These are phyloP conservation scores for Epichloe uncinata DNA, from an alignment of 2,329 filamentous ascomycete genomes.

Conservation along the genomic window DNA sequence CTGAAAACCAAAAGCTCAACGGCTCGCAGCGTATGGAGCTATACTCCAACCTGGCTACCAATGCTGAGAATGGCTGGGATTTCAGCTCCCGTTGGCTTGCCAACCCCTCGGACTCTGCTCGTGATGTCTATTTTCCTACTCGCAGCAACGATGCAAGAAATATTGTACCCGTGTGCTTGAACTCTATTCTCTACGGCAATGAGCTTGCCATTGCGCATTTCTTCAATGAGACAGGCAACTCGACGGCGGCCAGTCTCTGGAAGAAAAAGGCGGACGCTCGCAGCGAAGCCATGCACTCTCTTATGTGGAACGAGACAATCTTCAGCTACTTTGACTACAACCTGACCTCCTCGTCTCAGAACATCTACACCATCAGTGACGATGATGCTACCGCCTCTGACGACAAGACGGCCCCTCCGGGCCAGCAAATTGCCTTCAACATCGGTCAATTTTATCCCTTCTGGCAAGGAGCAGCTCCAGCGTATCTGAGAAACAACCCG, in stretches of 20 bases:
- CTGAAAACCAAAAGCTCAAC: conserved; percentile 34
- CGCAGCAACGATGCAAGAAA: conserved; percentile 47
- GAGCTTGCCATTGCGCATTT: conserved; percentile 46
- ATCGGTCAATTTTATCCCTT: conserved; percentile 53
- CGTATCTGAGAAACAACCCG: conserved; percentile 42
- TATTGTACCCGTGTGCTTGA: conserved; percentile 51
- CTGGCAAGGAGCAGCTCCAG: conserved; percentile 52
- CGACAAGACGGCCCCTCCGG: conserved; percentile 32
- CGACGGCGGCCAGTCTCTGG: conserved; percentile 35
- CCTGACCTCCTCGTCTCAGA: conserved; percentile 41
- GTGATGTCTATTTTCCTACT: conserved; percentile 51
- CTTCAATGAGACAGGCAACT: conserved; percentile 36
- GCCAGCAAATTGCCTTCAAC: conserved; percentile 43
- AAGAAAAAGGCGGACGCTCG: conserved; percentile 34
- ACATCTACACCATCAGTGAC: conserved; percentile 39
- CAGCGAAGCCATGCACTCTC: conserved; percentile 46
- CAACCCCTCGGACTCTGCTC: conserved; percentile 42
- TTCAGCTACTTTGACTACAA: conserved; percentile 59
- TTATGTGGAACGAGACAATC: conserved; percentile 52
- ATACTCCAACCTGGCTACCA: conserved; percentile 50
- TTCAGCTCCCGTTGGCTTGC: conserved; percentile 46
- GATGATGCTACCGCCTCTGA: conserved; percentile 21
- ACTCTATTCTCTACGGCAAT: conserved; percentile 54
- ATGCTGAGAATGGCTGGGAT: conserved; percentile 55
- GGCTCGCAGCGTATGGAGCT: conserved; percentile 36